phyloP scores from a whole-genome alignment of 164 flowering plant genomes.

The Sextonia rubra region DNA sequence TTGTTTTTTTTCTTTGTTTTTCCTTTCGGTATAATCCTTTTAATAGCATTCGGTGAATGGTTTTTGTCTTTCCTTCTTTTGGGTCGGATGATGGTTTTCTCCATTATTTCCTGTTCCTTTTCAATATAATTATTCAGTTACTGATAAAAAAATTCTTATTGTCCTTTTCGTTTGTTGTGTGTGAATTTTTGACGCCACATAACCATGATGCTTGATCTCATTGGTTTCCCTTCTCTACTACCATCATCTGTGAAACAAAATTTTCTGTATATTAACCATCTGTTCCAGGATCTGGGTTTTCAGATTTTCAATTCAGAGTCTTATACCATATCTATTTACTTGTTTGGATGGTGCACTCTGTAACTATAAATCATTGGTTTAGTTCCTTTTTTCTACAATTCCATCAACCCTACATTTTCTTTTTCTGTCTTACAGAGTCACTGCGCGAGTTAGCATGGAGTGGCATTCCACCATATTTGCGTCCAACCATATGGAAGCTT shows the following conservation, averaged over 20 bases:
- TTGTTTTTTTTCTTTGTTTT: no score
- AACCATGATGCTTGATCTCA: not conserved
- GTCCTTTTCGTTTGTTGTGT: not conserved
- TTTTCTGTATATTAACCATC: no score
- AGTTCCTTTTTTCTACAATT: not conserved
- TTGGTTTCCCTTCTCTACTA: not conserved
- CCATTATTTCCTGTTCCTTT: no score
- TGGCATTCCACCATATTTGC: slow-evolving; percentile 89
- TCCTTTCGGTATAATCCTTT: no score
- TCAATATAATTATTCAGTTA: no score
- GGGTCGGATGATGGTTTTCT: no score
- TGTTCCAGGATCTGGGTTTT: not conserved
- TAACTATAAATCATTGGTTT: not conserved
- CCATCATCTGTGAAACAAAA: not conserved
- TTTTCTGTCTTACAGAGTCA: slow-evolving; percentile 46
- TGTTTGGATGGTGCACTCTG: not conserved
- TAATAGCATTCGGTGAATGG: no score
- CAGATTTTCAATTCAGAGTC: not conserved
- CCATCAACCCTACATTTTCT: not conserved
- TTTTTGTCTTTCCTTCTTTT: no score
- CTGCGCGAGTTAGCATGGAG: slow-evolving; percentile 94
- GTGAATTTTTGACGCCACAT: not conserved
- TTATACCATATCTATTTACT: not conserved
- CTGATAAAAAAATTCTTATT: no score
- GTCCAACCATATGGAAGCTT: slow-evolving; percentile 92